Evolutionary conservation across 2,329 filamentous ascomycete genomes (phyloP), one percentile per base, ranked within the genome.

Genomic region (Monosporascus cannonballus): DNA sequence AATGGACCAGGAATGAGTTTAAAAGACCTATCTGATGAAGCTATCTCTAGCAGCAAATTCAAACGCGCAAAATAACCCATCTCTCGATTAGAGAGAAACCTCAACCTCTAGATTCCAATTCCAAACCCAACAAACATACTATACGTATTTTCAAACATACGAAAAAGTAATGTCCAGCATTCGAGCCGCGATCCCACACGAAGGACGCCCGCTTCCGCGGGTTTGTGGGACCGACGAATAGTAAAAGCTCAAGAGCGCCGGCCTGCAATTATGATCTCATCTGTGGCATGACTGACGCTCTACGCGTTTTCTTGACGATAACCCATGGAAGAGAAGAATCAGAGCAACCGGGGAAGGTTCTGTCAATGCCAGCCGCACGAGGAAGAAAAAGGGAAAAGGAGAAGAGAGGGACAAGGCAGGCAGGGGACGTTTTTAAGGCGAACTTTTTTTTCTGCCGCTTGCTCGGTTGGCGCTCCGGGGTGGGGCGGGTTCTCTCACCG

Each of bases 221-320:
- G 30, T 34, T 34, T 34, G 30, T 14, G 30, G 30, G 30, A 60
- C 61, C 57, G 60, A 58, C 59, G 47, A 59, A 34, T 34, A 34
- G 30, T 34, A 34, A 34, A 25, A 34, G 53, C 54, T 56, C 50
- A 52, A 60, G 58, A 55, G 46, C 60, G 59, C 64, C 59, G 58
- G 60, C 63, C 61, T 68, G 66, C 66, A 68, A 93, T 93, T 88
- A 78, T 80, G 73, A 74, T 87, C 73, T 56, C 68, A 46, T 89
- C 87, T 92, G 81, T 80, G 85, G 83, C 85, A 64, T 80, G 83
- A 87, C 81, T 84, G 87, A 91, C 87, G 85, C 87, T 84, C 18
- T 18, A 41, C 6, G 20, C 17, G 42, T 25, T 18, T 27, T 14
- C 18, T 46, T 8, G 22, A 25, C 42, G 59, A 58, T 59, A 59